Conservation (phyloP, 2,329 filamentous ascomycete species). For the Cordyceps javanica region DNA sequence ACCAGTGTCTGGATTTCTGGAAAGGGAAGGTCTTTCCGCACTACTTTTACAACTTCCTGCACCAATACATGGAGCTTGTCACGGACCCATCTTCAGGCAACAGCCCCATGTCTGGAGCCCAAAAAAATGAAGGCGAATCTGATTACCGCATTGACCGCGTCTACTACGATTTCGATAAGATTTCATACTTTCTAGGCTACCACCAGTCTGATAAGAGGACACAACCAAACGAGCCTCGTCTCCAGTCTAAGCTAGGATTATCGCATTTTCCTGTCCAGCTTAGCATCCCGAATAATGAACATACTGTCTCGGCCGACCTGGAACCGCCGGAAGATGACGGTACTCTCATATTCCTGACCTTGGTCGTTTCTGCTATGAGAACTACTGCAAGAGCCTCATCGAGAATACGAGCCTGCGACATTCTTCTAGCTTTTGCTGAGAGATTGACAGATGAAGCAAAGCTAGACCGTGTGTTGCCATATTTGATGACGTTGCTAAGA, state of each 20-base stretch:
- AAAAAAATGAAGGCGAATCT: slow-evolving; percentile 71
- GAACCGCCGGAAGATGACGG: slow-evolving; percentile 73
- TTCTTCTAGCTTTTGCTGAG: slow-evolving; percentile 87
- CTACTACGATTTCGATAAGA: slow-evolving; percentile 94
- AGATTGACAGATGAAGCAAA: slow-evolving; percentile 91
- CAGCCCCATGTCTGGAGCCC: slow-evolving; percentile 59
- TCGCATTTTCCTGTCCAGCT: slow-evolving; percentile 74
- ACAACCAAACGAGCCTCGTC: slow-evolving; percentile 21
- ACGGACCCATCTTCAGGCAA: slow-evolving; percentile 83
- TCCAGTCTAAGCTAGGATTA: slow-evolving; percentile 41
- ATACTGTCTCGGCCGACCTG: slow-evolving; percentile 55
- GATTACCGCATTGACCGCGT: slow-evolving; percentile 93
- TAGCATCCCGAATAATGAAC: slow-evolving; percentile 79
- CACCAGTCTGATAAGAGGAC: slow-evolving; percentile 44
- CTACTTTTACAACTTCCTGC: slow-evolving; percentile 96
- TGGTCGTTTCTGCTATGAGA: slow-evolving; percentile 81
- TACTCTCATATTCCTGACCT: slow-evolving; percentile 82
- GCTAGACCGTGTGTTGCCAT: slow-evolving; percentile 85
- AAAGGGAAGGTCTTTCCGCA: slow-evolving; percentile 86
- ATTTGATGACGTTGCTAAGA: slow-evolving; percentile 69
- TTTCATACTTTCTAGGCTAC: slow-evolving; percentile 86
- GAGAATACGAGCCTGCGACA: slow-evolving; percentile 80
- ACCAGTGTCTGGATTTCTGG: slow-evolving; percentile 91
- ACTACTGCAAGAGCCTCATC: slow-evolving; percentile 87
- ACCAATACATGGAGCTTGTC: slow-evolving; percentile 95